These are phyloP conservation scores for Tulasnella sp. DNA, from an alignment of 768 basidiomycete genomes.

Conservation along the genomic window DNA sequence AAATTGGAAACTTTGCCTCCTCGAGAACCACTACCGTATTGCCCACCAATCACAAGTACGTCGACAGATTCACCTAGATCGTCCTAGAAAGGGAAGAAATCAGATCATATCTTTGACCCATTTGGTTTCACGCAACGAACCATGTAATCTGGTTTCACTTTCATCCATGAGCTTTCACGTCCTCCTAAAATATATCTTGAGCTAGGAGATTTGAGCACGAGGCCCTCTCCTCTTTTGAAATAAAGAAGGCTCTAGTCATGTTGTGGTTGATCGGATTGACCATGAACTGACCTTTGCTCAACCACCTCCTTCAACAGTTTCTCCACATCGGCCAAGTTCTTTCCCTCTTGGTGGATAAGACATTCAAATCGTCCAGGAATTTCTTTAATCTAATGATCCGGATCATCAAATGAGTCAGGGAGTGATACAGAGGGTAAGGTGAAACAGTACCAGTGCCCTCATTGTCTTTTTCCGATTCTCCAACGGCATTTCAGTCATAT, in stretches of 20 bases:
- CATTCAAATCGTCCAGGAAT: constrained; percentile 75
- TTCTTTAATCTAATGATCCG: constrained; percentile 33
- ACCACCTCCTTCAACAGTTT: constrained; percentile 71
- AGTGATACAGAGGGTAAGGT: not conserved
- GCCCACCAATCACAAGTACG: constrained; percentile 77
- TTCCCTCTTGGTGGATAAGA: constrained; percentile 55
- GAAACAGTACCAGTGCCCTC: constrained; percentile 31
- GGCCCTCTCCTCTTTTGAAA: constrained; percentile 63
- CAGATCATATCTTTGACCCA: not conserved
- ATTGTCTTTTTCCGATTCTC: constrained; percentile 68
- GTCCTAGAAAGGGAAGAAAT: constrained; percentile 41
- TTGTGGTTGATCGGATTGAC: not conserved
- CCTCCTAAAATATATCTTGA: constrained; percentile 77
- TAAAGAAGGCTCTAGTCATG: not conserved
- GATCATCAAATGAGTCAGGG: not conserved
- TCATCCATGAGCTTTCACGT: constrained; percentile 86
- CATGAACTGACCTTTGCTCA: constrained; percentile 34
- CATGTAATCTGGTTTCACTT: constrained; percentile 85
- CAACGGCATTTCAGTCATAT: constrained; percentile 57
- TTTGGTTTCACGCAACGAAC: constrained; percentile 28
- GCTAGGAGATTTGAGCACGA: constrained; percentile 78
- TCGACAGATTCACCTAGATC: constrained; percentile 90
- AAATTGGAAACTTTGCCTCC: constrained; percentile 83
- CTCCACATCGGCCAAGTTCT: constrained; percentile 69
- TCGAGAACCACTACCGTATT: constrained; percentile 77